phyloP scores from a whole-genome alignment of 306 rosid species.

The Medicago lupulina region DNA sequence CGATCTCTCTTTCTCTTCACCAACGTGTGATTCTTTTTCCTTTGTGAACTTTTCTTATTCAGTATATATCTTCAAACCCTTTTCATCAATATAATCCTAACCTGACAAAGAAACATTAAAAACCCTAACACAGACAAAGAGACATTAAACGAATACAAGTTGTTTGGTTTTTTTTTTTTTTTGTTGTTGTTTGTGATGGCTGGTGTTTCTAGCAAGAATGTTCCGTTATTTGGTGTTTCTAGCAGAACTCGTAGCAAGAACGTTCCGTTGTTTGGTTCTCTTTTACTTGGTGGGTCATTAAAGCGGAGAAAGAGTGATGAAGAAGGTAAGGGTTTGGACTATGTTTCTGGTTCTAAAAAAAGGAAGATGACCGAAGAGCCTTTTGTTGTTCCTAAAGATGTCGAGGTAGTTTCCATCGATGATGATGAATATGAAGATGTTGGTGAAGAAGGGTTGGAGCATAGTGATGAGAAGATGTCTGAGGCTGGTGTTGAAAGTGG shows the following conservation, averaged over 20 bases:
- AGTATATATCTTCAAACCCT: no score
- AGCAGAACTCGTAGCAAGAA: conserved; percentile 8
- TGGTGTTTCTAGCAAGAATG: conserved; percentile 3
- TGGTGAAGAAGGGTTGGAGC: neutral
- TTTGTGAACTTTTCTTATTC: no score
- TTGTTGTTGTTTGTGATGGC: neutral
- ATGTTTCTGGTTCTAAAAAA: neutral
- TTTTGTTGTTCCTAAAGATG: neutral
- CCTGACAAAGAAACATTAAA: no score
- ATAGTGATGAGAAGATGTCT: neutral
- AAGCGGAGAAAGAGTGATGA: neutral
- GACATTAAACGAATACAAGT: no score
- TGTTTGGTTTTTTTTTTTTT: no score
- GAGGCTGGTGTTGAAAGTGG: neutral
- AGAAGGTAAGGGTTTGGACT: neutral
- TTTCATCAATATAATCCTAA: no score
- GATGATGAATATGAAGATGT: neutral
- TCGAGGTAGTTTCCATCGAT: neutral
- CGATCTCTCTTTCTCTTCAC: no score
- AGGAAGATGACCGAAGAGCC: neutral
- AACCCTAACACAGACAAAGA: no score
- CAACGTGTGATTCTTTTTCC: no score
- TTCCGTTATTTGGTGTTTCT: neutral
- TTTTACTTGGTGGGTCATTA: neutral
- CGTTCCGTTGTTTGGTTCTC: neutral